Evolutionary conservation across 441 rosid genomes (phyloP), one percentile per base, ranked within the genome.

Genomic region (Populus hybrid): DNA sequence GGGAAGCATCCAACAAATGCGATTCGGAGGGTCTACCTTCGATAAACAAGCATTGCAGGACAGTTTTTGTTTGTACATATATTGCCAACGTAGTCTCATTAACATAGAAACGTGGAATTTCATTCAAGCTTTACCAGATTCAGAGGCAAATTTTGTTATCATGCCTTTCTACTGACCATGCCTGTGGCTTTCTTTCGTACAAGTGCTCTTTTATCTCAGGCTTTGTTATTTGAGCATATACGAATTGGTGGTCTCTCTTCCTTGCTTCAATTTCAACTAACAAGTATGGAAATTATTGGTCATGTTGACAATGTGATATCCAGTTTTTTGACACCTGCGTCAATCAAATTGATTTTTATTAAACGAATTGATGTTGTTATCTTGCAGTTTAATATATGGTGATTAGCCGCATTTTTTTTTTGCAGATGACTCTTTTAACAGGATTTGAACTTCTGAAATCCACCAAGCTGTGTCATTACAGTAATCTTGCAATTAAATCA

Each of bases 1-100:
- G 75, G 66, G 33, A 77, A 66, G 42, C 78, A 67, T 74, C 29
- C 71, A 63, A 65, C 71, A 21, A 38, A 33, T 50, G 73, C 6
- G 8, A 64, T 40, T 36, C 83, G 70, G 26, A 82, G 72, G 73
- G 64, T 78, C 50, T 35, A 78, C 72, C 56, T 76, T 53, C 77
- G 88, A 68, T 79, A 69, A 83, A 74, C 72, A 23, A 73, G 45
- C 61, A 23, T 11, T 29, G 64, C 63, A 38, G 74, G 20, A 50
- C 28, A 23, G 64, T 45, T 45, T 36, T 6, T 3, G 18, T 40
- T 23, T 83, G 83, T 84, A 75, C 69, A 79, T 71, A 81, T 63
- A 74, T 12, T 75, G 73, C 35, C 61, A 77, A 68, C 78, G 65
- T 56, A 40, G 69, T 78, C 64, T 38, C 36, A 68, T 66, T 11